Evolutionary conservation across 2,329 filamentous ascomycete species (phyloP), one percentile per base, ranked within the genome.

Genomic region (Colletotrichum eleusines): DNA sequence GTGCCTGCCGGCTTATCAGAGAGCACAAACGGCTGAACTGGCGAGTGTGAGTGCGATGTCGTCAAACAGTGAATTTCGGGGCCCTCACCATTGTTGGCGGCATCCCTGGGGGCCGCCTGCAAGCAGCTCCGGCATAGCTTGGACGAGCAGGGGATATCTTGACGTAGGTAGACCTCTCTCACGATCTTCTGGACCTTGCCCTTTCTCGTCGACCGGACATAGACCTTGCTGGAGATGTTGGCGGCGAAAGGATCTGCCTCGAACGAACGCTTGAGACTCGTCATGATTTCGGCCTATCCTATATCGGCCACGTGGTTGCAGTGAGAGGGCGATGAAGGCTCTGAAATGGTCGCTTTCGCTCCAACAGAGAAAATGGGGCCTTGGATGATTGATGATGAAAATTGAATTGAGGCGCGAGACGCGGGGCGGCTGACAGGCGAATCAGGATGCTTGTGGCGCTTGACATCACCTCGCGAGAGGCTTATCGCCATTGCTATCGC

Each of bases 151-250:
- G 96, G 95, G 78, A 99, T 98, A 80, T 99, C 96, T 83, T 95
- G 93, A 81, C 96, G 90, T 72, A 99, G 87, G 82, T 99, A 99
- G 73, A 98, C 88, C 85, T 99, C 96, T 77, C 95, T 91, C 75
- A 99, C 96, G 78, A 99, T 97, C 87, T 99, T 99, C 82, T 98
- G 96, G 71, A 98, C 95, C 84, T 98, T 98, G 81, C 96, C 96
- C 81, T 91, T 96, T 82, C 94, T 95, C 58, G 95, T 97, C 33
- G 96, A 98, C 72, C 96, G 90, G 74, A 99, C 93, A 79, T 97
- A 99, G 76, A 97, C 90, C 84, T 98, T 99, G 88, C 92, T 98
- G 40, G 94, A 95, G 74, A 98, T 92, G 78, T 92, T 97, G 57
- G 91, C 86, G 38, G 90, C 87, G 71, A 85, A 79, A 14, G 87